Percentiles rank a stretch among this genome's conserved stretches.
Evolutionary conservation across 2,329 filamentous ascomycete species (phyloP).

Genomic region (Hansfordia pulvinata): DNA sequence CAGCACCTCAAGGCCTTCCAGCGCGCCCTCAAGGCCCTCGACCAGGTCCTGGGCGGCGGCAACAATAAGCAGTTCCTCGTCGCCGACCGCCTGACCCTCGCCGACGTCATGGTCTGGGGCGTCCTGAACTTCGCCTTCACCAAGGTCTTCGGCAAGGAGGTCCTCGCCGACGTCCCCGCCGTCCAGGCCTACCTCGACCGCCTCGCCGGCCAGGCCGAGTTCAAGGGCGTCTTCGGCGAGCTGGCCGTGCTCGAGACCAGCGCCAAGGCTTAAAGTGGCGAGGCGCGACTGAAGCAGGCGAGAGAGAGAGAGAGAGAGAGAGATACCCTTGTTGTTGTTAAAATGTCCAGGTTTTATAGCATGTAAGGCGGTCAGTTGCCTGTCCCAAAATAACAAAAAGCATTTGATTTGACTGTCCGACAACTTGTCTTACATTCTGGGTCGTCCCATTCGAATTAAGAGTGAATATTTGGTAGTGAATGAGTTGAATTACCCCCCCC

Average conservation of each 20-base stretch:
- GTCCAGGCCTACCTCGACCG: constrained; percentile 17
- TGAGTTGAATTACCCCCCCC: too few relatives aligned
- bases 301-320: too few relatives aligned
- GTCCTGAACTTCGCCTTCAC: constrained; percentile 10
- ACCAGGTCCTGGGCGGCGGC: constrained; percentile 16
- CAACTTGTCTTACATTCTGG: too few relatives aligned
- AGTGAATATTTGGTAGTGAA: too few relatives aligned
- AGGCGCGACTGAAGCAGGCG: too few relatives aligned
- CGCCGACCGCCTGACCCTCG: constrained; percentile 21
- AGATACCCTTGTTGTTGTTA: too few relatives aligned
- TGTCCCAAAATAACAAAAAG: too few relatives aligned
- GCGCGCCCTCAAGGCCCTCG: constrained; percentile 16
- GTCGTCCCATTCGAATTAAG: too few relatives aligned
- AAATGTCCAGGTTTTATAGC: too few relatives aligned
- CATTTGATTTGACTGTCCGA: too few relatives aligned
- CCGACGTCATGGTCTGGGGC: constrained; percentile 20
- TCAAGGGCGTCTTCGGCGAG: constrained; percentile 18
- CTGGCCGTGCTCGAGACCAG: constrained; percentile 17
- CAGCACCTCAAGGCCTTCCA: constrained; percentile 6
- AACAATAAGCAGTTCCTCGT: constrained; percentile 24
- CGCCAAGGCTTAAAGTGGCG: constrained; percentile 4
- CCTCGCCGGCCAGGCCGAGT: constrained; percentile 16
- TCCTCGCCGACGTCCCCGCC: constrained; percentile 18
- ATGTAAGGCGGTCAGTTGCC: too few relatives aligned
- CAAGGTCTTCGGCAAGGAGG: constrained; percentile 19